Base-by-base conservation (phyloP, 1,284 basidiomycete genomes). In the Ceratobasidium papillatum region DNA sequence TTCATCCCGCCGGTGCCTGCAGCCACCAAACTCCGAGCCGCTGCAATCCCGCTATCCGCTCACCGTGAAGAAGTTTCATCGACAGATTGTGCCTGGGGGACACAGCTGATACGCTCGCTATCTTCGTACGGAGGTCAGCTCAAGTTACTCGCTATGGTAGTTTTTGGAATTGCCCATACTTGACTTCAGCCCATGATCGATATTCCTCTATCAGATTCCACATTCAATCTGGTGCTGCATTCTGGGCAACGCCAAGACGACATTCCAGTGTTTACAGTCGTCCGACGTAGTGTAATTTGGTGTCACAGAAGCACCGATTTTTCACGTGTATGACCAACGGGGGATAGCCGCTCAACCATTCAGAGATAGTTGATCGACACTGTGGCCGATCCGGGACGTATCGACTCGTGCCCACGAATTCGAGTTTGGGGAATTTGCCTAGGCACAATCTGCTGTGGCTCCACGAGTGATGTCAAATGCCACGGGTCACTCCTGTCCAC, bases 381-480 rank as follows among this genome's bases (percentile, higher is more conserved):
- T 63, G 38, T 22, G 63, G 34, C 63, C 63, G 43, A 65, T 65
- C 45, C 32, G 32, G 45, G 5, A 49, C 63, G 43, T 65, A 65
- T 52, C 45, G 22, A 14, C 34, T 2, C 41, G n/a, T 49, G 63
- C 25, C 47, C 58, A 25, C 61, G 12, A 22, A 14, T 25, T n/a
- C 56, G 17, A 52, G 25, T 68, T 49, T 22, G 22, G 27, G 38
- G 11, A 8, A n/a, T 27, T 34, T 25, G 7, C 11, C 63, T 4
- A 61, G 45, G 68, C 56, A 58, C 56, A 14, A 59, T 58, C 68
- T 49, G 45, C 27, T 49, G 51, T 56, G 43, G 47, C 63, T 36
- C 47, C 32, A 49, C 25, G 30, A 34, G 27, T 25, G 43, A 30
- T 64, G 43, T 34, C 43, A 49, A 47, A 47, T 63, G 43, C 7